A percentile compares a stretch with the other conserved stretches of the same genome.
Evolutionary conservation across 257 asterid species (phyloP).

Genomic region (Penstemon davidsonii): DNA sequence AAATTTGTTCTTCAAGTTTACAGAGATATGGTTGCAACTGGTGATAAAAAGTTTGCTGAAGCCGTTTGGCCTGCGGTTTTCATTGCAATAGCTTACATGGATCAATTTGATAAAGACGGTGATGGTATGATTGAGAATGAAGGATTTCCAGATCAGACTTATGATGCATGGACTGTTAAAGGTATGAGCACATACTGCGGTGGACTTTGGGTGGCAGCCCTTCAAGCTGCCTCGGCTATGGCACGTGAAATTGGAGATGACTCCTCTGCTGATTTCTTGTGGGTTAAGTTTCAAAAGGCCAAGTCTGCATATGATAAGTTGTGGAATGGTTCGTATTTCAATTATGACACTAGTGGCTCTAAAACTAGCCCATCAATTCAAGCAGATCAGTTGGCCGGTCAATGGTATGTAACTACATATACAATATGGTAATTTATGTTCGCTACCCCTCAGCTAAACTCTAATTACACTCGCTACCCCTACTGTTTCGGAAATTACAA

Average conservation of each 20-base stretch:
- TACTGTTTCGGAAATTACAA: too few species aligned
- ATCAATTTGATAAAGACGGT: conserved; percentile 73
- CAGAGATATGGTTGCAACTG: conserved; percentile 69
- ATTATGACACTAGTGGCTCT: conserved; percentile 54
- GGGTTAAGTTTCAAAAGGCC: conserved; percentile 65
- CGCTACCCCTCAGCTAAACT: too few species aligned
- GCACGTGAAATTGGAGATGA: conserved; percentile 67
- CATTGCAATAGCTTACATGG: conserved; percentile 79
- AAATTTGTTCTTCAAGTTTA: conserved; percentile 81
- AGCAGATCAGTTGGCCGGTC: conserved; percentile 87
- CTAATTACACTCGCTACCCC: too few species aligned
- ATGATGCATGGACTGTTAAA: conserved; percentile 67
- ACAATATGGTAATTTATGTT: too few species aligned
- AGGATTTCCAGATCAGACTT: conserved; percentile 79
- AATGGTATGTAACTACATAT: too few species aligned
- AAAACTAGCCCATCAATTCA: conserved; percentile 62
- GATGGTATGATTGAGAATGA: conserved; percentile 91
- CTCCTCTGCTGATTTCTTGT: conserved; percentile 56
- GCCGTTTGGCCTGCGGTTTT: conserved; percentile 89
- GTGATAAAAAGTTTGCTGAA: conserved; percentile 60
- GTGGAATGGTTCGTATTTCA: conserved; percentile 81
- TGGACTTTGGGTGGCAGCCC: conserved; percentile 82
- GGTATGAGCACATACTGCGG: conserved; percentile 80
- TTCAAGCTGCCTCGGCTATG: conserved; percentile 79
- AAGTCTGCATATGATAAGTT: conserved; percentile 51